Evolutionary conservation across 2,329 filamentous ascomycete species (phyloP).

Genomic region (Alternaria panax): DNA sequence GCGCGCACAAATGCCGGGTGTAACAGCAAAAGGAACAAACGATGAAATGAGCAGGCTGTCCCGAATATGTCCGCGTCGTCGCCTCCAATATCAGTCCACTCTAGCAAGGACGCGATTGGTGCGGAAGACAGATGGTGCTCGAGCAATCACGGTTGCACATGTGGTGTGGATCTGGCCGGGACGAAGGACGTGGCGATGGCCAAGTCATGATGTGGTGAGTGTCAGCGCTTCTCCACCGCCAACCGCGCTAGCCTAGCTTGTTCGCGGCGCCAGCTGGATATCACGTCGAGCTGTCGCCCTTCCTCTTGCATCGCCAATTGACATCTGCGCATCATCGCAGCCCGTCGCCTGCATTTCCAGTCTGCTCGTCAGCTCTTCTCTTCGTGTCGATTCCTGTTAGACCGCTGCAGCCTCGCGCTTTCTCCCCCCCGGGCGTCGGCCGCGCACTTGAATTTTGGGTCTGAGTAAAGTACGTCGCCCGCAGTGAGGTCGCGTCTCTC

Average conservation of each 20-base stretch:
- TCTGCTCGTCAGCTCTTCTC: conserved; percentile 17
- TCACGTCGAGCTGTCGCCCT: conserved; percentile 14
- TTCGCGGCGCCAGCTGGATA: conserved; percentile 12
- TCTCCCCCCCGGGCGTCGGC: conserved; percentile 20
- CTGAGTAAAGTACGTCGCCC: conserved; percentile 35
- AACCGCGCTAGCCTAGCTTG: conserved; percentile 12
- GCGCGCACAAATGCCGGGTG: too few relatives aligned
- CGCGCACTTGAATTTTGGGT: conserved; percentile 38
- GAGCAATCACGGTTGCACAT: background rate
- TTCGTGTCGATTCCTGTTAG: conserved; percentile 7
- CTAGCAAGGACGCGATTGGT: background rate
- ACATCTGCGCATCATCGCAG: conserved; percentile 26
- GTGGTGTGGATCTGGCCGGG: background rate
- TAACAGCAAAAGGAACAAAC: too few relatives aligned
- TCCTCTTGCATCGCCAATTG: conserved; percentile 19
- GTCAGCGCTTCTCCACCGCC: conserved; percentile 1
- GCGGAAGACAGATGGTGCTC: background rate
- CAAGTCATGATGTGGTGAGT: conserved; percentile 8
- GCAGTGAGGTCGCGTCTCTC: conserved; percentile 9
- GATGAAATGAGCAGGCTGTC: too few relatives aligned
- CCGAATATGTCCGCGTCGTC: too few relatives aligned
- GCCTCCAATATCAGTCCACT: background rate
- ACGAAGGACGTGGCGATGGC: background rate
- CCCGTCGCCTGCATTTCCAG: conserved; percentile 13
- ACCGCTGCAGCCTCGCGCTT: conserved; percentile 13